Evolutionary conservation across 176 grass and related monocot genomes (phyloP).

Genomic region (Typha latifolia): DNA sequence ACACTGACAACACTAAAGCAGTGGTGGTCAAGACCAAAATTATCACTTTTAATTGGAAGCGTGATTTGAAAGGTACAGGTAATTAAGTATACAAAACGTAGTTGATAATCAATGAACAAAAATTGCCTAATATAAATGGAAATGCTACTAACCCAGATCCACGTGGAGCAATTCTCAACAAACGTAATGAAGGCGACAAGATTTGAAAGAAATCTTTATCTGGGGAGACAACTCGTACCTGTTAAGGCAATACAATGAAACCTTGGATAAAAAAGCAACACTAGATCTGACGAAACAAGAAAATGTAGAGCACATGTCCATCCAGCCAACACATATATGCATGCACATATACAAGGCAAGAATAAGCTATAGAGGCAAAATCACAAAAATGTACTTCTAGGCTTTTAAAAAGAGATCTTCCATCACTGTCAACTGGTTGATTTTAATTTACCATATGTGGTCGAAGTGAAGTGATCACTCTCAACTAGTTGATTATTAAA

Average conservation of each 20-base stretch:
- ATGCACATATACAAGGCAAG: not conserved
- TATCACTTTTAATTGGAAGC: not conserved
- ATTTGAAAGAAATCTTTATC: constrained; percentile 99
- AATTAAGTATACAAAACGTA: no score
- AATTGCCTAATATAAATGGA: not conserved
- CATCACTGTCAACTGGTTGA: no score
- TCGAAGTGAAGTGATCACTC: no score
- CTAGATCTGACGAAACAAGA: not conserved
- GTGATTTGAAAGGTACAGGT: no score
- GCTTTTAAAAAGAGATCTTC: no score
- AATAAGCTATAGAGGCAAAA: no score
- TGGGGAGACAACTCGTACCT: constrained; percentile 95
- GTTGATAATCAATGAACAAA: no score
- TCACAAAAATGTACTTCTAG: no score
- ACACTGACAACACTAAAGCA: not conserved
- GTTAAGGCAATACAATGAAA: constrained; percentile 7
- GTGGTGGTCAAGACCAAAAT: not conserved
- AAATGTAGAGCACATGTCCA: not conserved
- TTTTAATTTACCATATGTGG: no score
- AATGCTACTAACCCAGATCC: constrained; percentile 56
- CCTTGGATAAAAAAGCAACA: not conserved
- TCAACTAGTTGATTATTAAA: no score
- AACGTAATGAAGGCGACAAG: constrained; percentile 75
- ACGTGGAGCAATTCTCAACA: constrained; percentile 64
- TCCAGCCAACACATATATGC: not conserved